phyloP scores from a whole-genome alignment of 2,329 filamentous ascomycete species.

The Diaporthe humulicola region DNA sequence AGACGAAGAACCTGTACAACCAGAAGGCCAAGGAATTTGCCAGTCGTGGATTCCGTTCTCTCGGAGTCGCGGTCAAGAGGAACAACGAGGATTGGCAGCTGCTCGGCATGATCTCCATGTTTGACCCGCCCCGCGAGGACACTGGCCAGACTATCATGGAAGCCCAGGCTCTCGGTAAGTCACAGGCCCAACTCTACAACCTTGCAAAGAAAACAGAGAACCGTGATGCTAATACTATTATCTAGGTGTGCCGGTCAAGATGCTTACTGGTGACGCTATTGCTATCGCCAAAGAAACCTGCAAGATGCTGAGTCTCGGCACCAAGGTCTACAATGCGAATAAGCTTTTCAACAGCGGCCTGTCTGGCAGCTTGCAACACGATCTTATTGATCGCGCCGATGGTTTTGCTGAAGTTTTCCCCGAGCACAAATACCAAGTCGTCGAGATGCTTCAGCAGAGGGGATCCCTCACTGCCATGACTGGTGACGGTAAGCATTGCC shows the following conservation, averaged over 20 bases:
- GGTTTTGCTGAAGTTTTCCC: constrained; percentile 82
- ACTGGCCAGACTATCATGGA: constrained; percentile 84
- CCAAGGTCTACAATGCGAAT: constrained; percentile 85
- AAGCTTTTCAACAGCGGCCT: constrained; percentile 83
- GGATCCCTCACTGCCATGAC: constrained; percentile 82
- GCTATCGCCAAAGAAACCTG: constrained; percentile 85
- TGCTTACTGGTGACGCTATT: constrained; percentile 85
- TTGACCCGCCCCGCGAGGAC: constrained; percentile 83
- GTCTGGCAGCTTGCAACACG: constrained; percentile 78
- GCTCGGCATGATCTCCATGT: constrained; percentile 84
- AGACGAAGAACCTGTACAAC: constrained; percentile 76
- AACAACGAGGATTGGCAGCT: constrained; percentile 68
- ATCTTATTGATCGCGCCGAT: constrained; percentile 80
- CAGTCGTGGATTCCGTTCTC: constrained; percentile 83
- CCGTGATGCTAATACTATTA: background rate
- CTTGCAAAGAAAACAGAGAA: accelerated
- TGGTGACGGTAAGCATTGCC: constrained; percentile 65
- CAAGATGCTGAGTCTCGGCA: constrained; percentile 84
- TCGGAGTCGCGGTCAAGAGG: constrained; percentile 75
- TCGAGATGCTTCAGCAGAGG: constrained; percentile 79
- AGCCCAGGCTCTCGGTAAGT: constrained; percentile 54
- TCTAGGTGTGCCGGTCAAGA: constrained; percentile 79
- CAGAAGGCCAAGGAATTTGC: constrained; percentile 82
- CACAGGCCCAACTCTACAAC: background rate
- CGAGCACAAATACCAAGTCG: constrained; percentile 82